phyloP scores from a whole-genome alignment of 2,329 filamentous ascomycete species.

The Stemphylium beticola region DNA sequence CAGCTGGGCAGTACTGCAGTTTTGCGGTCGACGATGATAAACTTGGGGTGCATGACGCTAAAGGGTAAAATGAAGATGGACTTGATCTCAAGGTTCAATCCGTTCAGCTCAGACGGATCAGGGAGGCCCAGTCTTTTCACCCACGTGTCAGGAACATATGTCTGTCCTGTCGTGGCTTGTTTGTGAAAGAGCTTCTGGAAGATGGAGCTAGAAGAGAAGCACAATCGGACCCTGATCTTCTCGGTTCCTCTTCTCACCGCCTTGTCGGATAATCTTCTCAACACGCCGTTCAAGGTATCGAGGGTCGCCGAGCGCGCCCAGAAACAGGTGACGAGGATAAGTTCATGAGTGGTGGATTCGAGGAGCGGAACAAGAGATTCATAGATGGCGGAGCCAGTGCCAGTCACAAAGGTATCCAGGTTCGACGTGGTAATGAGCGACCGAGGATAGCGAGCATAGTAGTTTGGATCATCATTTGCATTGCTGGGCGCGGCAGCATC shows the following conservation, averaged over 20 bases:
- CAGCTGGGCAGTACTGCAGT: slow-evolving; percentile 76
- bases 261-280: slow-evolving; percentile 65
- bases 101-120: slow-evolving; percentile 57
- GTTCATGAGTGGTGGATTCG: slow-evolving; percentile 64
- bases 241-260: slow-evolving; percentile 39
- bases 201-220: slow-evolving; percentile 75
- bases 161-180: slow-evolving; percentile 64
- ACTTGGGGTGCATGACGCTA: slow-evolving; percentile 89
- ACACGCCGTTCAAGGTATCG: slow-evolving; percentile 61
- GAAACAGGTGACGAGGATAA: slow-evolving; percentile 82
- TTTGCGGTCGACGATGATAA: slow-evolving; percentile 72
- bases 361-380: slow-evolving; percentile 65
- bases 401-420: slow-evolving; percentile 49
- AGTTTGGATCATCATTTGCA: slow-evolving; percentile 46
- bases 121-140: slow-evolving; percentile 68
- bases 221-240: slow-evolving; percentile 69
- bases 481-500: slow-evolving; percentile 30
- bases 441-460: slow-evolving; percentile 46
- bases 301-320: slow-evolving; percentile 73
- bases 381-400: slow-evolving; percentile 55
- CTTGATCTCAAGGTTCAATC: slow-evolving; percentile 74
- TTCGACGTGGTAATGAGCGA: slow-evolving; percentile 45
- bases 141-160: slow-evolving; percentile 69
- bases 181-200: slow-evolving; percentile 79
- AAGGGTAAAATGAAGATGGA: slow-evolving; percentile 80